Conservation (phyloP, 345 rosid species). For the Eucalyptus victrix region DNA sequence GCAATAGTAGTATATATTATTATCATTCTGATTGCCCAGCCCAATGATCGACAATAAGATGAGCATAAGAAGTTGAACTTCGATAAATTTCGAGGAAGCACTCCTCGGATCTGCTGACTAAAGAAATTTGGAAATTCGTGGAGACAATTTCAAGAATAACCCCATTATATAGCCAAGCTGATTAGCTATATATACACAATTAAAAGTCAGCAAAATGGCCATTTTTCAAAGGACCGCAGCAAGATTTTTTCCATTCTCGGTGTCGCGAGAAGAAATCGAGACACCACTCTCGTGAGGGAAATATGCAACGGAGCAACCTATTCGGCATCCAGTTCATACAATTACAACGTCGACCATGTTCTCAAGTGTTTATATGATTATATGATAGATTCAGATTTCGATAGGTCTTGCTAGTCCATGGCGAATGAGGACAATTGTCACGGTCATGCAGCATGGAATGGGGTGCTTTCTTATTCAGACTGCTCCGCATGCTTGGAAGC, state of each 20-base stretch:
- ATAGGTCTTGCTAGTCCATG: not conserved
- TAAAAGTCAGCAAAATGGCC: not conserved
- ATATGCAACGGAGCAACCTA: not conserved
- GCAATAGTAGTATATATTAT: too few relatives aligned
- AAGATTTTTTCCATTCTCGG: not conserved
- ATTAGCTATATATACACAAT: not conserved
- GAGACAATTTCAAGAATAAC: not conserved
- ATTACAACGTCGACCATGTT: not conserved
- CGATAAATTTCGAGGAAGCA: not conserved
- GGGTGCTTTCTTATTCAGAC: not conserved
- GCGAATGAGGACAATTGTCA: not conserved
- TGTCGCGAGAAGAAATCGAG: not conserved
- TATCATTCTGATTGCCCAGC: too few relatives aligned
- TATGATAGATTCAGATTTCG: not conserved
- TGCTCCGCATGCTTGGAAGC: not conserved
- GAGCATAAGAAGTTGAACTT: not conserved
- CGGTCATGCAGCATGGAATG: not conserved
- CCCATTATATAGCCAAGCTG: not conserved
- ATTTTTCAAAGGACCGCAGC: not conserved
- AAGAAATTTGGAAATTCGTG: not conserved
- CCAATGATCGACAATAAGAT: not conserved
- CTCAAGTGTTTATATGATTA: not conserved
- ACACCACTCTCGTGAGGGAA: not conserved
- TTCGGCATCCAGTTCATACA: not conserved
- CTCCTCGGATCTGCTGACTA: not conserved